Evolutionary conservation across 371 early-diverging fungal species (phyloP).

Genomic region (Batkoa obscura): DNA sequence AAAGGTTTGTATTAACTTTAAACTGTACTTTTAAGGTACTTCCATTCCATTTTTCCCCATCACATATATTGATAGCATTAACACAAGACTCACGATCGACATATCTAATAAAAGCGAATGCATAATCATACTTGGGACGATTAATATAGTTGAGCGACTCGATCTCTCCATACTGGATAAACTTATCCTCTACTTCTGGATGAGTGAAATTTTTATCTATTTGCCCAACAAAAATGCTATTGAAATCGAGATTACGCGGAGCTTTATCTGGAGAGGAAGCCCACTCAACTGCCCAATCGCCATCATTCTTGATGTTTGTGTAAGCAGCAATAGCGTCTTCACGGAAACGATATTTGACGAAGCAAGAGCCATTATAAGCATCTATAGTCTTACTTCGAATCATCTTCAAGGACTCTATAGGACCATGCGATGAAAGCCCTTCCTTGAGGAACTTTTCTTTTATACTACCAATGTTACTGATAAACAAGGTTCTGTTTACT

Average conservation of each 20-base stretch:
- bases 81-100: conserved; percentile 20
- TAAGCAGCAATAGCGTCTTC: conserved; percentile 68
- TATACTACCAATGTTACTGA: conserved; percentile 24
- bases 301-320: conserved; percentile 18
- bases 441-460: conserved; percentile 18
- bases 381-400: conserved; percentile 22
- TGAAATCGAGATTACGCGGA: conserved; percentile 21
- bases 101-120: conserved; percentile 50
- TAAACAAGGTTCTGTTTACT: conserved; percentile 61
- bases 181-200: conserved; percentile 21
- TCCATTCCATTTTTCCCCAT: conserved; percentile 1
- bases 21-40: not conserved
- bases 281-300: conserved; percentile 51
- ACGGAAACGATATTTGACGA: conserved; percentile 50
- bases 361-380: conserved; percentile 28
- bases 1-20: no score
- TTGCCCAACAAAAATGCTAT: conserved; percentile 48
- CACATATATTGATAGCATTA: conserved; percentile 31
- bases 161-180: conserved; percentile 37
- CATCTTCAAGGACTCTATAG: conserved; percentile 42
- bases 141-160: conserved; percentile 26
- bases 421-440: conserved; percentile 29
- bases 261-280: conserved; percentile 25
- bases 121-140: conserved; percentile 10
- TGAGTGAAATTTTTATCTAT: conserved; percentile 32